Evolutionary conservation across 192 early-diverging fungal genomes (phyloP), one percentile per base, ranked within the genome.

Genomic region (Phycomyces blakesleeanus): DNA sequence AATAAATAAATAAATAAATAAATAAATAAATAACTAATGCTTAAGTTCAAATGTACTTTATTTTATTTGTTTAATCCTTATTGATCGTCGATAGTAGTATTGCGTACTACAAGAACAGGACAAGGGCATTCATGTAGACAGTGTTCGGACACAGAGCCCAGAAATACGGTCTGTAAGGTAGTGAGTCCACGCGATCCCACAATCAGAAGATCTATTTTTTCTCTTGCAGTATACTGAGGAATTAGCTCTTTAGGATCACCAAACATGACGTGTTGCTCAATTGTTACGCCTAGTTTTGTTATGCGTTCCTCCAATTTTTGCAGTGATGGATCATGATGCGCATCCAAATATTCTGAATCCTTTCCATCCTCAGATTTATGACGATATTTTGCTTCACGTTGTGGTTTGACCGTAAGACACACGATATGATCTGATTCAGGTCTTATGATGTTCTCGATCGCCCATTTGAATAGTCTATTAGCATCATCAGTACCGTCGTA

Each of bases 401-500:
- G 21, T 12, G 47, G 15, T 26, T 34, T 34, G n/a, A 51, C 65
- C 10, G 65, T 59, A 11, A 67, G 20, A 18, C 58, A 12, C 4
- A 67, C 59, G 15, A 67, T 37, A 55, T 67, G 65, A 51, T 67
- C 70, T 21, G 57, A 53, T 3, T 59, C 50, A 10, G 70, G 64
- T 1, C 56, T 59, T 15, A 72, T 38, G 27, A 72, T 72, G 26
- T 72, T 72, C 14, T 55, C 39, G 55, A 72, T 66, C 27, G 70
- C 44, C 70, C 70, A 72, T 10, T 72, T 55, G 57, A 72, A 72
- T 27, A 72, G 18, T 20, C 66, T 72, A 25, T 41, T 21, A 15
- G 70, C 70, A 50, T 72, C 70, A 9, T 55, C 52, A 15, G 58
- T 51, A 24, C 70, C 70, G 41, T 72, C 70, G 18, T 72, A 72